Evolutionary conservation across 495 filamentous ascomycete genomes (phyloP).

Genomic region (Rhizodiscina lignyota): DNA sequence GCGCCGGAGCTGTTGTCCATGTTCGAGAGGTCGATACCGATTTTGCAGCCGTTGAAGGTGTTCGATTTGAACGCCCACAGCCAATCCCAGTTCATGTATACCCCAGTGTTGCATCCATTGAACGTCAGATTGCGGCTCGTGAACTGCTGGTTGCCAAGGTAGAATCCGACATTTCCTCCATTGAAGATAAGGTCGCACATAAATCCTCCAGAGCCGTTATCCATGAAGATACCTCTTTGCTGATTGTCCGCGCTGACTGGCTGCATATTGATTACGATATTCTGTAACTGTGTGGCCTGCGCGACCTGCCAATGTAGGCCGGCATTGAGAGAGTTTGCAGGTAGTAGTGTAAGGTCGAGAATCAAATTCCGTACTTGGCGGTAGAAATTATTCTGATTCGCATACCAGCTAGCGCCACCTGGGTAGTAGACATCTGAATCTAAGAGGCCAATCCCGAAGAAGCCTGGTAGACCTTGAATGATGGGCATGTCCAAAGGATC

Average conservation of each 20-base stretch:
- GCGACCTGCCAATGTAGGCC: conserved; percentile 29
- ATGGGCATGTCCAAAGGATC: conserved; percentile 20
- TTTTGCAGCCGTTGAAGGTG: conserved; percentile 59
- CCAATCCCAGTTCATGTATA: conserved; percentile 95
- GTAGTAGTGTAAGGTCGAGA: conserved; percentile 20
- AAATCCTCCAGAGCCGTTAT: conserved; percentile 55
- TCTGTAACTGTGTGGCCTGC: conserved; percentile 27
- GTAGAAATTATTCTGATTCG: conserved; percentile 24
- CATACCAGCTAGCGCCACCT: conserved; percentile 14
- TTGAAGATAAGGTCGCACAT: conserved; percentile 79
- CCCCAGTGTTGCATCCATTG: conserved; percentile 74
- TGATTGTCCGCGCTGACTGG: conserved; percentile 7
- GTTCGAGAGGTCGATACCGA: conserved; percentile 72
- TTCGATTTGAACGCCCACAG: conserved; percentile 75
- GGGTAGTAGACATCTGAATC: conserved; percentile 25
- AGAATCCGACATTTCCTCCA: conserved; percentile 69
- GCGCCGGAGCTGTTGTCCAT: conserved; percentile 15
- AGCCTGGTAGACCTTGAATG: conserved; percentile 21
- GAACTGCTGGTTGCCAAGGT: conserved; percentile 90
- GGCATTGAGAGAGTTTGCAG: conserved; percentile 2
- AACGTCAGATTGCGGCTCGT: conserved; percentile 83
- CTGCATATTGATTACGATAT: conserved; percentile 24
- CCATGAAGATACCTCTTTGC: conserved; percentile 24
- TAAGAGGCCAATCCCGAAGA: conserved; percentile 18
- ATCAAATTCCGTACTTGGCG: conserved; percentile 28